Percentiles rank a stretch among this genome's conserved stretches.
Conservation (phyloP, 768 basidiomycete genomes). For the Tulasnella sp. region DNA sequence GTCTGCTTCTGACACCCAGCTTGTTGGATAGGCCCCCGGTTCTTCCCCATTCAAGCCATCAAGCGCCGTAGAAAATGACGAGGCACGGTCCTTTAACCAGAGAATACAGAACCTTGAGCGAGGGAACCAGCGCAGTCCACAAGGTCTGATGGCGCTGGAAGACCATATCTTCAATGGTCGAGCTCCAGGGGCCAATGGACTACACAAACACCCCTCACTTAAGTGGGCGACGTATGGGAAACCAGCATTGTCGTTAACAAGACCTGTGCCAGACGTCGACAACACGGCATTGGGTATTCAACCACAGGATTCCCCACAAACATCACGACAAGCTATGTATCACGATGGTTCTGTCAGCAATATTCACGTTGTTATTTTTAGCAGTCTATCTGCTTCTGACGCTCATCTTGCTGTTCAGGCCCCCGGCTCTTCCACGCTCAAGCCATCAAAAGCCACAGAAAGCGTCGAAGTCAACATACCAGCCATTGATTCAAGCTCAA, state of each 20-base stretch:
- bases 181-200: conserved; percentile 7
- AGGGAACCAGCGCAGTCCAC: conserved; percentile 60
- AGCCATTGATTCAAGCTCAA: too few relatives aligned
- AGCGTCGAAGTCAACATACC: too few relatives aligned
- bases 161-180: not conserved
- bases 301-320: conserved; percentile 54
- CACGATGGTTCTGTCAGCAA: conserved; percentile 37
- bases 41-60: too few relatives aligned
- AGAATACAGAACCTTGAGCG: too few relatives aligned
- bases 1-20: too few relatives aligned
- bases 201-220: conserved; percentile 69
- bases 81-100: too few relatives aligned
- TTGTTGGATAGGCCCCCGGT: too few relatives aligned
- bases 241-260: conserved; percentile 70
- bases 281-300: not conserved
- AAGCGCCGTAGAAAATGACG: not conserved
- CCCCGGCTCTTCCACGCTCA: not conserved
- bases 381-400: not conserved
- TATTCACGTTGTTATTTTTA: not conserved
- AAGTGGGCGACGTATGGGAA: conserved; percentile 81
- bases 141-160: conserved; percentile 32
- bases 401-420: not conserved
- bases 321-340: conserved; percentile 67
- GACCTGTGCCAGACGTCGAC: conserved; percentile 40
- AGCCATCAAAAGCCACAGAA: not conserved